These are phyloP conservation scores for Phylloporus arenicola DNA, from an alignment of 768 basidiomycete species.

Conservation along the genomic window DNA sequence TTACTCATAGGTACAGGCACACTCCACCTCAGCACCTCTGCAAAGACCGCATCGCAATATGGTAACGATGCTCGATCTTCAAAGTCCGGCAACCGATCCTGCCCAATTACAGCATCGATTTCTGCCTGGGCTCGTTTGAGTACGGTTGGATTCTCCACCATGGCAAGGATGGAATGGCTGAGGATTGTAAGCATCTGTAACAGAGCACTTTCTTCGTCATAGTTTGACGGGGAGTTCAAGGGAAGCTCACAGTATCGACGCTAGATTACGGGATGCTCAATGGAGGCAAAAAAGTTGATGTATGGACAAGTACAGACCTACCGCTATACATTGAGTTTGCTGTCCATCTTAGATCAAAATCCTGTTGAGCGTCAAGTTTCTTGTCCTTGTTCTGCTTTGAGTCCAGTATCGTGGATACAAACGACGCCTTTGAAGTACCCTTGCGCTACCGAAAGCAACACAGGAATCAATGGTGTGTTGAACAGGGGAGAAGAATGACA, in stretches of 20 bases:
- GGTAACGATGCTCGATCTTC: constrained; percentile 52
- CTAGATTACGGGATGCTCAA: constrained; percentile 33
- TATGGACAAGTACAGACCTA: constrained; percentile 15
- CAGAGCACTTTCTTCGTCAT: constrained; percentile 14
- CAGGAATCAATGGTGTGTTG: background rate
- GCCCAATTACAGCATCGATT: constrained; percentile 47
- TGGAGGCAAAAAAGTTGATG: background rate
- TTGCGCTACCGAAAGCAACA: constrained; percentile 21
- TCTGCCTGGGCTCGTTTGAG: constrained; percentile 58
- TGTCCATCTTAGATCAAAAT: constrained; percentile 72
- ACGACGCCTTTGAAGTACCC: constrained; percentile 36
- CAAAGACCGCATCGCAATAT: constrained; percentile 53
- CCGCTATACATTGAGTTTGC: constrained; percentile 77
- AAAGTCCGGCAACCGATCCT: constrained; percentile 52
- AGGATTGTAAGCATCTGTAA: constrained; percentile 44
- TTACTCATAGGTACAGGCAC: constrained; percentile 53
- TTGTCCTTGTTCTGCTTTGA: background rate
- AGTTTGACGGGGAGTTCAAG: background rate
- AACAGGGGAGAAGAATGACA: background rate
- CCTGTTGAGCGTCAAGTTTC: constrained; percentile 31
- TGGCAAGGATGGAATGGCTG: constrained; percentile 60
- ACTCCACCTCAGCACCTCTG: constrained; percentile 53
- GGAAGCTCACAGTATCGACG: constrained; percentile 51
- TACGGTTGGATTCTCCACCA: constrained; percentile 55
- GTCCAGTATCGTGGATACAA: constrained; percentile 51